Evolutionary conservation across 768 basidiomycete species (phyloP).

Genomic region (Psilocybe azurescens): DNA sequence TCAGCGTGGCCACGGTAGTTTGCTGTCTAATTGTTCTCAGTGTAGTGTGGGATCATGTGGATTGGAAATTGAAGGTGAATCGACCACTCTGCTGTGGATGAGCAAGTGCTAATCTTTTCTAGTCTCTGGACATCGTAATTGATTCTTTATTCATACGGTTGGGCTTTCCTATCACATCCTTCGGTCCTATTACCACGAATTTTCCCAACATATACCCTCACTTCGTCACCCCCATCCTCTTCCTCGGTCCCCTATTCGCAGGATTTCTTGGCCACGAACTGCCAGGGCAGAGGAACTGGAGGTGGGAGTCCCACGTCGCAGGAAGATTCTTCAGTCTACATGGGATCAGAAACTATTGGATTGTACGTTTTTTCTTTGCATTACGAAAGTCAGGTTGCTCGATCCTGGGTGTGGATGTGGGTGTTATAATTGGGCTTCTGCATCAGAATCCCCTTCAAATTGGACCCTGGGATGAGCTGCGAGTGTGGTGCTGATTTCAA

Average conservation of each 20-base stretch:
- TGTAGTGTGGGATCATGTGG: constrained; percentile 40
- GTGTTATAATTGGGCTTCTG: too few relatives aligned
- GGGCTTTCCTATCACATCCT: constrained; percentile 34
- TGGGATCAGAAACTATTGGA: constrained; percentile 73
- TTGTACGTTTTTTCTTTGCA: constrained; percentile 15
- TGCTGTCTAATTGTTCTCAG: constrained; percentile 58
- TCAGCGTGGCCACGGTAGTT: constrained; percentile 61
- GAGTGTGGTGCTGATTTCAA: too few relatives aligned
- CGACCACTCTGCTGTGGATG: neutral
- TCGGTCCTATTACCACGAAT: neutral
- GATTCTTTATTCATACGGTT: constrained; percentile 44
- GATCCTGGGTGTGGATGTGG: too few relatives aligned
- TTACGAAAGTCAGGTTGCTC: too few relatives aligned
- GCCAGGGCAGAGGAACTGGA: constrained; percentile 61
- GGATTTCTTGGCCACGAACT: constrained; percentile 48
- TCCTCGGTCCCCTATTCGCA: constrained; percentile 78
- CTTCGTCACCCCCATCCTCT: constrained; percentile 74
- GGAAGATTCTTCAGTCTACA: constrained; percentile 52
- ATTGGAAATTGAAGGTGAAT: constrained; percentile 26
- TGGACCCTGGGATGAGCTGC: too few relatives aligned
- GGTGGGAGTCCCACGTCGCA: constrained; percentile 42
- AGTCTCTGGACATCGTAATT: constrained; percentile 20
- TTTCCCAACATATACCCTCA: constrained; percentile 47
- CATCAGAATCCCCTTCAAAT: too few relatives aligned
- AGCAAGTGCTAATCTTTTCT: constrained; percentile 17